Conservation (phyloP, 83 land plant species). For the Picea abies region DNA sequence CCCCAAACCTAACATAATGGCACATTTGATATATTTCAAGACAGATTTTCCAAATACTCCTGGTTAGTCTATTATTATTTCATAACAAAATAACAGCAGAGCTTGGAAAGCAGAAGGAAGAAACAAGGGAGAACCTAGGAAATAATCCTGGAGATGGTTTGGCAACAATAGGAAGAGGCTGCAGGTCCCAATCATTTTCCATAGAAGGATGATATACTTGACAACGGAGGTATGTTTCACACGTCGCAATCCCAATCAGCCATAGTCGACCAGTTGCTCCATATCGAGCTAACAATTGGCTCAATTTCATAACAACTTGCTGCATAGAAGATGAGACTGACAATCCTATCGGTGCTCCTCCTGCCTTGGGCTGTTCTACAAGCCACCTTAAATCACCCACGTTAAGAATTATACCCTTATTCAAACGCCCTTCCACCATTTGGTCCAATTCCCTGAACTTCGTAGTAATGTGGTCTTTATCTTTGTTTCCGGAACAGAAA, state of each 20-base stretch:
- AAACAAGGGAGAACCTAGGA: slow-evolving; percentile 23
- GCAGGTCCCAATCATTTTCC: slow-evolving; percentile 82
- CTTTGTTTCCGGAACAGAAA: slow-evolving; percentile 24
- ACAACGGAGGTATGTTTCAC: slow-evolving; percentile 67
- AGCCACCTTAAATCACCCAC: slow-evolving; percentile 92
- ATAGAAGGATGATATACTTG: slow-evolving; percentile 69
- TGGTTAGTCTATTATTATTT: background rate
- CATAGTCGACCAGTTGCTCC: slow-evolving; percentile 43
- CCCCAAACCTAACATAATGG: background rate
- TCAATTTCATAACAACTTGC: slow-evolving; percentile 65
- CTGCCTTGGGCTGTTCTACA: slow-evolving; percentile 47
- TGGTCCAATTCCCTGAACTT: slow-evolving; percentile 60
- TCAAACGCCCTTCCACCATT: slow-evolving; percentile 43
- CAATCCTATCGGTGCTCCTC: slow-evolving; percentile 12
- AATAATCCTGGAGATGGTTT: slow-evolving; percentile 19
- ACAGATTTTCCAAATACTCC: background rate
- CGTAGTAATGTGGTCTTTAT: slow-evolving; percentile 23
- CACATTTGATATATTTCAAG: background rate
- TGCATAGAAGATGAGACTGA: slow-evolving; percentile 47
- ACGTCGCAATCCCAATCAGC: slow-evolving; percentile 74
- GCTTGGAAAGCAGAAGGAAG: background rate
- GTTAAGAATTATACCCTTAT: slow-evolving; percentile 61
- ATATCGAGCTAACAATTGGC: slow-evolving; percentile 43
- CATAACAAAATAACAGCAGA: background rate
- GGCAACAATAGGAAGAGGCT: slow-evolving; percentile 54